phyloP scores from a whole-genome alignment of 1,284 basidiomycete genomes.

The Coniferiporia weirii region DNA sequence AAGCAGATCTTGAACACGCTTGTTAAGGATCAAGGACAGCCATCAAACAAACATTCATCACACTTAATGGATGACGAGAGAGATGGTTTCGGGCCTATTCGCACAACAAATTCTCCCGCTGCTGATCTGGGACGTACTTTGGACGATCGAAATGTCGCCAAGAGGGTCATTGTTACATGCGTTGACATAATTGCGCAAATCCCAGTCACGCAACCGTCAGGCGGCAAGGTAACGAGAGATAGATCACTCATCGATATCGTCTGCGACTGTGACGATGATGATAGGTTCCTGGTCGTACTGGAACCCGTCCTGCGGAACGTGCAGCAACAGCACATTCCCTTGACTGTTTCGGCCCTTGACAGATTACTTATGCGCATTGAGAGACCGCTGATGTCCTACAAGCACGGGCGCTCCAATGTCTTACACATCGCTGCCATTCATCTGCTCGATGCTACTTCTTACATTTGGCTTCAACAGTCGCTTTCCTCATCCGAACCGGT shows the following conservation, averaged over 20 bases:
- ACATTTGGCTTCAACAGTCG: conserved; percentile 54
- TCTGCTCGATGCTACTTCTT: conserved; percentile 62
- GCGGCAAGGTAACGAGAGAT: conserved; percentile 57
- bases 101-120: conserved; percentile 34
- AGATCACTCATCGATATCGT: conserved; percentile 58
- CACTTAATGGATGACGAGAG: conserved; percentile 34
- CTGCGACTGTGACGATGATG: conserved; percentile 41
- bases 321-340: conserved; percentile 46
- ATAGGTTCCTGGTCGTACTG: conserved; percentile 53
- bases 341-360: conserved; percentile 48
- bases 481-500: conserved; percentile 36
- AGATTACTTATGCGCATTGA: conserved; percentile 50
- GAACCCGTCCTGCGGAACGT: conserved; percentile 54
- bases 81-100: conserved; percentile 64
- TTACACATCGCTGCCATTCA: conserved; percentile 52
- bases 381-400: conserved; percentile 52
- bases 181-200: conserved; percentile 50
- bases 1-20: conserved; percentile 33
- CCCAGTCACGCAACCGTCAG: conserved; percentile 55
- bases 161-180: conserved; percentile 41
- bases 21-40: conserved; percentile 21
- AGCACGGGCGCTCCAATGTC: conserved; percentile 49
- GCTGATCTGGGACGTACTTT: conserved; percentile 18
- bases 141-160: conserved; percentile 27
- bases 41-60: background rate